Conservation (phyloP, 176 grass and related monocot genomes). For the Avena eriantha region DNA sequence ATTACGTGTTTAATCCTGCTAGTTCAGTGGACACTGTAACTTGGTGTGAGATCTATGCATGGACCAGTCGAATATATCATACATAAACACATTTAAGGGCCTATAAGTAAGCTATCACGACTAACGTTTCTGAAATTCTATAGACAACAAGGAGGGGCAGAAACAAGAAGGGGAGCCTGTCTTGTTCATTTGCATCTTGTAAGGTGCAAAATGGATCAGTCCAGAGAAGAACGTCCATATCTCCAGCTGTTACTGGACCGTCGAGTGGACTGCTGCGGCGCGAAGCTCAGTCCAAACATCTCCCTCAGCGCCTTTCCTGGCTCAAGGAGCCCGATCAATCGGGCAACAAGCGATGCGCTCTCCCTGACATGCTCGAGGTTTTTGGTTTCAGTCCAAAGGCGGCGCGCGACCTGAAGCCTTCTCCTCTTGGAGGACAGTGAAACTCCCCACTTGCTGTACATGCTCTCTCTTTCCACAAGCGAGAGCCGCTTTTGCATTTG, state of each 20-base stretch:
- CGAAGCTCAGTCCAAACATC: conserved; percentile 96
- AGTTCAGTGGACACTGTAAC: neutral
- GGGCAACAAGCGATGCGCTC: conserved; percentile 85
- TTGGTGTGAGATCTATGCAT: neutral
- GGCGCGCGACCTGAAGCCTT: conserved; percentile 66
- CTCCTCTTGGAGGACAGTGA: conserved; percentile 76
- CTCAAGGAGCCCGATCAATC: conserved; percentile 77
- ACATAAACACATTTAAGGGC: neutral
- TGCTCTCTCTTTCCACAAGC: conserved; percentile 72
- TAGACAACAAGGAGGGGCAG: neutral
- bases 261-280: conserved; percentile 64
- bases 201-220: conserved; percentile 11
- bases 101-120: neutral
- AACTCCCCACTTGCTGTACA: conserved; percentile 94
- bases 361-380: conserved; percentile 87
- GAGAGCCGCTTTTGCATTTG: conserved; percentile 83
- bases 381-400: conserved; percentile 76
- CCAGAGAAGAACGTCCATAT: conserved; percentile 62
- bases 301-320: conserved; percentile 85
- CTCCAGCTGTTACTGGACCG: conserved; percentile 74
- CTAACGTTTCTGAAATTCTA: neutral
- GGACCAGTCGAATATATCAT: neutral
- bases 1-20: neutral
- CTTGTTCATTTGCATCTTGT: neutral
- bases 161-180: neutral